Conservation (phyloP, 345 rosid genomes). For the Clarkia xantiana region DNA sequence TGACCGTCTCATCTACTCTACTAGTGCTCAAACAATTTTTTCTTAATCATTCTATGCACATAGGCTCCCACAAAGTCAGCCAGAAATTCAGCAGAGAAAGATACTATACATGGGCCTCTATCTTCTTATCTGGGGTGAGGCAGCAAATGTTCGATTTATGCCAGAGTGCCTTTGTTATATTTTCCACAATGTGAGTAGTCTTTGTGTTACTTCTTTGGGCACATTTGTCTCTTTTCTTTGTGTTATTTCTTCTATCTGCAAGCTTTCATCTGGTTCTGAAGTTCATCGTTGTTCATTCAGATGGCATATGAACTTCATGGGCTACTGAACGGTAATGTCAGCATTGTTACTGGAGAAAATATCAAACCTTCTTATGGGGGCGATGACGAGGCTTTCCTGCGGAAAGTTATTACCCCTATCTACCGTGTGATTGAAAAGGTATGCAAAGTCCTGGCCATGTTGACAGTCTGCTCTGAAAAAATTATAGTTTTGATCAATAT, state of each 20-base stretch:
- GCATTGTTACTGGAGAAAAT: constrained; percentile 97
- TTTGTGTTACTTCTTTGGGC: background rate
- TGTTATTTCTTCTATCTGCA: background rate
- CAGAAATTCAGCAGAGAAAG: constrained; percentile 83
- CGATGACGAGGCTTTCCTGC: constrained; percentile 85
- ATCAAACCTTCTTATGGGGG: constrained; percentile 97
- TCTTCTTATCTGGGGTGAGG: constrained; percentile 98
- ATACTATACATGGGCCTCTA: constrained; percentile 84
- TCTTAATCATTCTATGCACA: constrained; percentile 6
- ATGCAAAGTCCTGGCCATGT: background rate
- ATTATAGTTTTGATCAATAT: background rate
- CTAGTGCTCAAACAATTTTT: background rate
- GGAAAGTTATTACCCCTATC: constrained; percentile 83
- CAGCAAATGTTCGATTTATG: constrained; percentile 90
- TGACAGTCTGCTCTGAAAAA: background rate
- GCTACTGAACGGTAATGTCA: constrained; percentile 91
- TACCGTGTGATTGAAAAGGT: constrained; percentile 77
- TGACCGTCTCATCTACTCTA: too few relatives aligned
- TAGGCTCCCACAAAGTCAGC: constrained; percentile 85
- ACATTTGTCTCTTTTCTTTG: constrained; percentile 5
- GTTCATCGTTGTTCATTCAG: constrained; percentile 23
- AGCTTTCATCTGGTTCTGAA: constrained; percentile 6
- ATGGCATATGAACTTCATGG: constrained; percentile 99
- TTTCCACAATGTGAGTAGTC: constrained; percentile 70
- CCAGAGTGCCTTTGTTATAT: constrained; percentile 92